Conservation (phyloP, 1,284 basidiomycete species). For the Rhodotorula sp. region DNA sequence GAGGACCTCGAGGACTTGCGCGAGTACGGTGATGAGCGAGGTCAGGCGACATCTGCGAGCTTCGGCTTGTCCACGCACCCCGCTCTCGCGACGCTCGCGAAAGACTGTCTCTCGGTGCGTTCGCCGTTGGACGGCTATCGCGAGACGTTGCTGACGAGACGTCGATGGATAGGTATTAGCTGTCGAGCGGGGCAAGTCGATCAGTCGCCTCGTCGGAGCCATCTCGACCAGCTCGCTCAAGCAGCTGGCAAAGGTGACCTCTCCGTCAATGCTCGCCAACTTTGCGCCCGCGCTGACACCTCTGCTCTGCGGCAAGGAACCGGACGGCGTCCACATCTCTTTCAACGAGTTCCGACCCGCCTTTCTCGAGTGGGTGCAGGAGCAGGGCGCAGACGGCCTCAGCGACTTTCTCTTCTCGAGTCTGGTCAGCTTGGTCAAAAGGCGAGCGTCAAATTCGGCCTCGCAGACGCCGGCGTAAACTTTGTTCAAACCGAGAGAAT, state of each 20-base stretch:
- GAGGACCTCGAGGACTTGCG: conserved; percentile 6
- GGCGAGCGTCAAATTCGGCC: background rate
- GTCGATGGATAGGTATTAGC: conserved; percentile 1
- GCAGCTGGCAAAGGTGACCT: conserved; percentile 3
- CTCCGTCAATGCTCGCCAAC: background rate
- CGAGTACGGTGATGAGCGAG: background rate
- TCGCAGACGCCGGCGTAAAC: too few relatives aligned
- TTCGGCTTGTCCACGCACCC: conserved; percentile 17
- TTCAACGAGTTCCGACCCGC: conserved; percentile 26
- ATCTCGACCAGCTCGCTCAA: conserved; percentile 16
- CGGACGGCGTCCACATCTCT: background rate
- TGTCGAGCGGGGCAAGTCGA: background rate
- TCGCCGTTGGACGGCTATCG: background rate
- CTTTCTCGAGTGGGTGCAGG: conserved; percentile 20
- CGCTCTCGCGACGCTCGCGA: conserved; percentile 13
- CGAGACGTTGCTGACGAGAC: background rate
- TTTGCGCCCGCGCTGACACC: background rate
- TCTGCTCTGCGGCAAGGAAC: background rate
- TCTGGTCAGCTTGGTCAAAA: conserved; percentile 17
- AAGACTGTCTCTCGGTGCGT: conserved; percentile 1
- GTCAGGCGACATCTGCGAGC: background rate
- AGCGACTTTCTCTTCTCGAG: conserved; percentile 21
- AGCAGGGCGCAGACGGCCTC: conserved; percentile 9
- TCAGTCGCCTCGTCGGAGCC: background rate
- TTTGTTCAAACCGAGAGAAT: too few relatives aligned